phyloP scores from a whole-genome alignment of 2,329 filamentous ascomycete species.

The Verticillium isaacii region DNA sequence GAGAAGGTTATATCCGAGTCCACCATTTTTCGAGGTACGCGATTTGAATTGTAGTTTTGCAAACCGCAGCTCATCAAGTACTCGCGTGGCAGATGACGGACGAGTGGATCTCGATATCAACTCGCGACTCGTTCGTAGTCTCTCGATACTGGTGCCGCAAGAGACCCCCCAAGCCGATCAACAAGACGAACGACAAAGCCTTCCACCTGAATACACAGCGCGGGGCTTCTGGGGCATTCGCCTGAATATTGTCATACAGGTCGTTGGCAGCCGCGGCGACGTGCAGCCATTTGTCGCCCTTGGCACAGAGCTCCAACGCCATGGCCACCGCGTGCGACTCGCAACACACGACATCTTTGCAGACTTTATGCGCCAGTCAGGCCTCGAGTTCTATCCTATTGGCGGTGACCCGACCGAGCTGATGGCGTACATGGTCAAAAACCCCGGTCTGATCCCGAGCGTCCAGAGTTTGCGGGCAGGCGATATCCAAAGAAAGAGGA shows the following conservation, averaged over 20 bases:
- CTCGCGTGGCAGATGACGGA: conserved; percentile 4
- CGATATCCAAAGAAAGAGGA: conserved; percentile 17
- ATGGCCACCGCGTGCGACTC: conserved; percentile 44
- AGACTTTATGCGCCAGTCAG: conserved; percentile 37
- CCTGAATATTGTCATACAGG: conserved; percentile 49
- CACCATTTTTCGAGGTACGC: no score
- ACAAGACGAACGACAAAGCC: neutral
- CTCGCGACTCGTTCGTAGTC: conserved; percentile 7
- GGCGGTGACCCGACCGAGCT: conserved; percentile 42
- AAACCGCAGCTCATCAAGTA: no score
- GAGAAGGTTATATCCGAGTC: no score
- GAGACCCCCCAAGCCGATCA: conserved; percentile 1
- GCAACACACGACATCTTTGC: conserved; percentile 45
- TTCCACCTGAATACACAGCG: neutral
- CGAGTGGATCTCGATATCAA: conserved; percentile 10
- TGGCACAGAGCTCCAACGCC: conserved; percentile 38
- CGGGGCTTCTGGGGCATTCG: conserved; percentile 1
- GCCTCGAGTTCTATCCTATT: conserved; percentile 44
- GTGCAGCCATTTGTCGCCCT: conserved; percentile 52
- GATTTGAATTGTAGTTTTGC: no score
- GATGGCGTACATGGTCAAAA: conserved; percentile 22
- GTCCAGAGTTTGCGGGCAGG: conserved; percentile 17
- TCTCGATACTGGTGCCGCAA: conserved; percentile 8
- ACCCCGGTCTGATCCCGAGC: conserved; percentile 19
- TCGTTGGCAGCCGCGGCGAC: conserved; percentile 47